Evolutionary conservation across 495 filamentous ascomycete species (phyloP).

Genomic region (Neurospora sp.): DNA sequence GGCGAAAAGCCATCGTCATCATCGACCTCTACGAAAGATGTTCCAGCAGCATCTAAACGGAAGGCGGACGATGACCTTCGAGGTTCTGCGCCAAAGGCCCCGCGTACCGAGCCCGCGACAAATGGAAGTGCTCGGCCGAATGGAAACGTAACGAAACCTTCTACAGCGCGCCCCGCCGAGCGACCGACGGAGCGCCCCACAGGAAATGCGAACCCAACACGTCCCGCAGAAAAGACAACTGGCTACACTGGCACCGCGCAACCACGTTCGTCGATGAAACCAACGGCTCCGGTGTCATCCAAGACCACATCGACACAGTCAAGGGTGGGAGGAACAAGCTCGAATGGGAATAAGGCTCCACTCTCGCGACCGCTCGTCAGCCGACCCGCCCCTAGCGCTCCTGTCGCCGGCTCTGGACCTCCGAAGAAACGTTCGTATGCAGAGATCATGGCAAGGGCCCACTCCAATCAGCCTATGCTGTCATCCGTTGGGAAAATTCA

Average conservation of each 20-base stretch:
- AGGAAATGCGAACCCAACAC: slow-evolving; percentile 4
- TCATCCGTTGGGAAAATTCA: slow-evolving; percentile 44
- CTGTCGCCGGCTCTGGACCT: slow-evolving; percentile 19
- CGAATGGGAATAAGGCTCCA: slow-evolving; percentile 5
- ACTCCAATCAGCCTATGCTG: slow-evolving; percentile 39
- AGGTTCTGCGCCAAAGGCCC: slow-evolving; percentile 17
- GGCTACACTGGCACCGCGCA: slow-evolving; percentile 9
- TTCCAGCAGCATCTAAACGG: slow-evolving; percentile 29
- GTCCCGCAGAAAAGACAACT: background rate
- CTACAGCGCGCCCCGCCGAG: background rate
- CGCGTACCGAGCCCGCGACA: slow-evolving; percentile 14
- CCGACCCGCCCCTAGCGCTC: slow-evolving; percentile 4
- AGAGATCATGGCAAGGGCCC: slow-evolving; percentile 58
- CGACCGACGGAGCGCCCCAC: background rate
- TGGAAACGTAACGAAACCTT: slow-evolving; percentile 7
- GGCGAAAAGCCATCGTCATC: slow-evolving; percentile 34
- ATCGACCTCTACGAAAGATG: slow-evolving; percentile 18
- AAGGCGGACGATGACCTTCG: slow-evolving; percentile 40
- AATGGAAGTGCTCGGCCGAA: slow-evolving; percentile 9
- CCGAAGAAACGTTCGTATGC: slow-evolving; percentile 57
- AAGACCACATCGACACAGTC: background rate
- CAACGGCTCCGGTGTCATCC: background rate
- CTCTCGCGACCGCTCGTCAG: slow-evolving; percentile 8
- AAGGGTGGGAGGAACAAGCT: slow-evolving; percentile 1
- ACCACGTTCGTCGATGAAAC: background rate